Conservation (phyloP, 768 basidiomycete species). For the Collybia nuda region DNA sequence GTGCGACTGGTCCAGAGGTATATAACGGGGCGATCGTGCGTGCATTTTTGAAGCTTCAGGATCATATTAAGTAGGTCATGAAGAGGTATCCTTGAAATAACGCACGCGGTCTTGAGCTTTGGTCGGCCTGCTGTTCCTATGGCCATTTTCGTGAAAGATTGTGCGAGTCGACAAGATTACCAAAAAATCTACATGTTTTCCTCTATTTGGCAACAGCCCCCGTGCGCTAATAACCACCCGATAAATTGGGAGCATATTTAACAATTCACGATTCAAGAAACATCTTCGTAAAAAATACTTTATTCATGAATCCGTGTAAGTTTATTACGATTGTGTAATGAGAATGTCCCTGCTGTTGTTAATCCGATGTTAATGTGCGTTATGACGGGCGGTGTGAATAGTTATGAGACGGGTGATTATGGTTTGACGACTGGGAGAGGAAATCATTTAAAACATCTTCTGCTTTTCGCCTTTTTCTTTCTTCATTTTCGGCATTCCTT, state of each 20-base stretch:
- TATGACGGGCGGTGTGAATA: neutral
- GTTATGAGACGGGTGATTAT: neutral
- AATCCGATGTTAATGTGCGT: neutral
- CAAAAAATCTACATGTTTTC: neutral
- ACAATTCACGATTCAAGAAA: no score
- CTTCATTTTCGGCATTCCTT: slow-evolving; percentile 48
- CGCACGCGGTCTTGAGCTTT: slow-evolving; percentile 66
- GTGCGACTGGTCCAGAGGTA: slow-evolving; percentile 83
- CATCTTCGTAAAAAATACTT: no score
- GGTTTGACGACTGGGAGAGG: slow-evolving; percentile 20
- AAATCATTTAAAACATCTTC: slow-evolving; percentile 49
- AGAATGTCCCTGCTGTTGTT: neutral
- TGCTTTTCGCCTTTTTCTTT: slow-evolving; percentile 40
- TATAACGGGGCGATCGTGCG: slow-evolving; percentile 78
- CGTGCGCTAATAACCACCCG: neutral
- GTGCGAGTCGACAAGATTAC: neutral
- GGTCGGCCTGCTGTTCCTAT: slow-evolving; percentile 30
- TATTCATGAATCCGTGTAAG: neutral
- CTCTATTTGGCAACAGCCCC: neutral
- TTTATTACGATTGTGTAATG: neutral
- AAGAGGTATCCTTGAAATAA: slow-evolving; percentile 8
- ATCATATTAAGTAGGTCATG: slow-evolving; percentile 6
- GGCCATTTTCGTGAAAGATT: slow-evolving; percentile 26
- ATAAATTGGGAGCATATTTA: no score
- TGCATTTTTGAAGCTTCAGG: slow-evolving; percentile 73